A percentile compares a stretch with the other conserved stretches of the same genome.
phyloP scores from a whole-genome alignment of 2,329 filamentous ascomycete genomes.

The Incumbomyces lentus region DNA sequence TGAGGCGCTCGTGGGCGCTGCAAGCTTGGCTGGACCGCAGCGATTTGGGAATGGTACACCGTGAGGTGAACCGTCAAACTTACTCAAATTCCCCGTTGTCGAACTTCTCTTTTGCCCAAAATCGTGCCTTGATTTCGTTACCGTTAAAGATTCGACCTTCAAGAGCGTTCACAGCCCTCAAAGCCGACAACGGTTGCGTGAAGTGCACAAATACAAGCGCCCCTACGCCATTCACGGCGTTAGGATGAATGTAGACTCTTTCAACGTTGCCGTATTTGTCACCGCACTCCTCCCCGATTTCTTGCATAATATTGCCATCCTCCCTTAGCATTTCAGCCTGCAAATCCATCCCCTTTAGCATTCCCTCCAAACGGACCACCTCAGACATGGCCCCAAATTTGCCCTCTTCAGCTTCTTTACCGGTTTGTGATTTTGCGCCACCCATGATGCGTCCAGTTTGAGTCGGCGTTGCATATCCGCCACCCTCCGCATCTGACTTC shows the following conservation, averaged over 20 bases:
- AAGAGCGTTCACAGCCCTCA: constrained; percentile 80
- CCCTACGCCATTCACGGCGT: constrained; percentile 32
- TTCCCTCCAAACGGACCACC: constrained; percentile 71
- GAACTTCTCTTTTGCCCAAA: constrained; percentile 75
- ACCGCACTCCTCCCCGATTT: constrained; percentile 89
- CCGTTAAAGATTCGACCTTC: constrained; percentile 82
- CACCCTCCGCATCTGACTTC: constrained; percentile 65
- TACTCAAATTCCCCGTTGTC: constrained; percentile 52
- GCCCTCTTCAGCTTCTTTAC: constrained; percentile 36
- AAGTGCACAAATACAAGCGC: constrained; percentile 86
- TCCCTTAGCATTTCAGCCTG: constrained; percentile 60
- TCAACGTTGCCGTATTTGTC: constrained; percentile 81
- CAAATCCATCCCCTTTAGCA: constrained; percentile 78
- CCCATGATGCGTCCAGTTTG: constrained; percentile 72
- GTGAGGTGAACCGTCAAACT: not conserved
- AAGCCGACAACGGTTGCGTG: constrained; percentile 69
- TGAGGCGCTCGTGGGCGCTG: no score
- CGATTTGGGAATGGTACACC: no score
- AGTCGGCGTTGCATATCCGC: constrained; percentile 61
- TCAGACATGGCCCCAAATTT: constrained; percentile 66
- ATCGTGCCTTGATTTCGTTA: constrained; percentile 70
- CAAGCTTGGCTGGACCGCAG: no score
- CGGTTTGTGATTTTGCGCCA: constrained; percentile 45
- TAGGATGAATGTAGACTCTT: constrained; percentile 53
- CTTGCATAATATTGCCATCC: constrained; percentile 64